These are phyloP conservation scores for Eucalyptus decipiens DNA, from an alignment of 345 rosid genomes.

Conservation along the genomic window DNA sequence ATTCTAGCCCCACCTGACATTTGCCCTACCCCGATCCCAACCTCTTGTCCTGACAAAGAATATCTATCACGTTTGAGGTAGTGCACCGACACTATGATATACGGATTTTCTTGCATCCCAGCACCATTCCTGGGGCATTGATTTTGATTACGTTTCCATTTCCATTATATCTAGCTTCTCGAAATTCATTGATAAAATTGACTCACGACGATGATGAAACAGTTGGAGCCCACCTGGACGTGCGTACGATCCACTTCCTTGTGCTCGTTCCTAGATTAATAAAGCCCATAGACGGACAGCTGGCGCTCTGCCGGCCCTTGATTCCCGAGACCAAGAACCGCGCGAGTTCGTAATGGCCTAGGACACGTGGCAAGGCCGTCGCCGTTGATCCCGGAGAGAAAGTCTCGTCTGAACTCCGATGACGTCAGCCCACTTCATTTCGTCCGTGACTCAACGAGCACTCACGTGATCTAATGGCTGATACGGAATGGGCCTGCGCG, in stretches of 20 bases:
- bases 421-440: neutral
- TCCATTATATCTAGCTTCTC: neutral
- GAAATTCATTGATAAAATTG: fast-evolving
- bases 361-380: neutral
- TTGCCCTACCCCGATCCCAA: fast-evolving
- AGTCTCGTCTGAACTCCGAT: too few species aligned
- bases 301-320: neutral
- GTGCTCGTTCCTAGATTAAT: neutral
- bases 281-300: neutral
- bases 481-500: neutral
- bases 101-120: neutral
- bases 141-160: neutral
- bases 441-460: neutral
- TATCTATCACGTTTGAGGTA: fast-evolving
- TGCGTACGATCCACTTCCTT: neutral
- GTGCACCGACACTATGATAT: fast-evolving
- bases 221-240: neutral
- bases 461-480: neutral
- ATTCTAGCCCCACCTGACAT: neutral
- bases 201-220: neutral
- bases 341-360: neutral
- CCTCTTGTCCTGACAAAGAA: neutral
- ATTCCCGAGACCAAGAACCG: too few species aligned
- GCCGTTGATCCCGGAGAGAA: neutral
- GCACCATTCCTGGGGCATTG: neutral